phyloP scores from a whole-genome alignment of 225 moss, liverwort and hornwort genomes.

The Rhytidiadelphus loreus region DNA sequence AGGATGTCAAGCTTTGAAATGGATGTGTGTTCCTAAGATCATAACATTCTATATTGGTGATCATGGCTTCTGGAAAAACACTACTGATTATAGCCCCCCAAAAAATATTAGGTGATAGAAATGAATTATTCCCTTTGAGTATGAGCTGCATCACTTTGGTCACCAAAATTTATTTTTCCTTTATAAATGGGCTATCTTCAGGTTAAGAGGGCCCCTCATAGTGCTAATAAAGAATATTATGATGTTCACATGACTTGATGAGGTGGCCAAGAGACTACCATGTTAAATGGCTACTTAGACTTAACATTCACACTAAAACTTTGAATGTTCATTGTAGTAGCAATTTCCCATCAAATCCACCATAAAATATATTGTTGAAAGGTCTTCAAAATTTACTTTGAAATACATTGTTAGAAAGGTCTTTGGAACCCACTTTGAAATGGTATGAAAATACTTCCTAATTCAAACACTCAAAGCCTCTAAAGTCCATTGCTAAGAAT shows the following conservation, averaged over 20 bases:
- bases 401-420: too few species aligned
- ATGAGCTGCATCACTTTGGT: neutral
- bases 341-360: too few species aligned
- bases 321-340: too few species aligned
- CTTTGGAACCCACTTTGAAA: too few species aligned
- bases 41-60: neutral
- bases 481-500: neutral
- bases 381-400: too few species aligned
- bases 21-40: neutral
- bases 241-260: neutral
- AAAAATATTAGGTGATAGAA: neutral
- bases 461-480: too few species aligned
- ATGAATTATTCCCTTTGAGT: neutral
- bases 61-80: neutral
- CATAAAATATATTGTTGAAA: too few species aligned
- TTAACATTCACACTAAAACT: neutral
- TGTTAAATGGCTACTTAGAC: fast-evolving
- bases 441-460: neutral
- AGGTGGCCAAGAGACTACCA: neutral
- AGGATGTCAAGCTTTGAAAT: neutral
- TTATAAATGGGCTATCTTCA: neutral
- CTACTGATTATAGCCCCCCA: fast-evolving
- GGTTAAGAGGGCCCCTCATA: fast-evolving
- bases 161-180: neutral
- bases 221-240: neutral